phyloP scores from a whole-genome alignment of 768 basidiomycete species.

The Hebeloma cylindrosporum region DNA sequence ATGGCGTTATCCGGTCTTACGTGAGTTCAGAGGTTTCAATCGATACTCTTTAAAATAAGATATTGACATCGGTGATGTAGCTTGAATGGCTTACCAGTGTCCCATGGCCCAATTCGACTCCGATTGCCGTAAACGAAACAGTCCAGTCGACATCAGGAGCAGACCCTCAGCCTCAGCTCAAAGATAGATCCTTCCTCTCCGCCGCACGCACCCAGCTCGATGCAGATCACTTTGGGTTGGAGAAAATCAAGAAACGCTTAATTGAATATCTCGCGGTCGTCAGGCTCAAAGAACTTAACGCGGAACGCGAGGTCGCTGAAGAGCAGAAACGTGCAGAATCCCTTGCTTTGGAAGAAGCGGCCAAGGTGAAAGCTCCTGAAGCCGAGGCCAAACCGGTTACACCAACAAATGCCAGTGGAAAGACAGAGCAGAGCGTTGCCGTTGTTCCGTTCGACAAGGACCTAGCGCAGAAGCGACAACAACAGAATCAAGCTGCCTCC shows the following conservation, averaged over 20 bases:
- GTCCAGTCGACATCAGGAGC: not conserved
- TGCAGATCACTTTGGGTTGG: constrained; percentile 87
- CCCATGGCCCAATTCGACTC: constrained; percentile 72
- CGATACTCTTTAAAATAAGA: constrained; percentile 9
- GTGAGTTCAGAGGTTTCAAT: constrained; percentile 44
- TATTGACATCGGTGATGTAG: constrained; percentile 35
- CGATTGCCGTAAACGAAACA: constrained; percentile 18
- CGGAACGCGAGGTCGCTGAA: constrained; percentile 35
- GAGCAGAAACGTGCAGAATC: constrained; percentile 23
- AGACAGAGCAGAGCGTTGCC: constrained; percentile 24
- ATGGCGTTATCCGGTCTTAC: constrained; percentile 83
- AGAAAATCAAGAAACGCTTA: constrained; percentile 87
- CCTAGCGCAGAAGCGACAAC: constrained; percentile 20
- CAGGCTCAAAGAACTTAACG: constrained; percentile 52
- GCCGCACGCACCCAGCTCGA: constrained; percentile 81
- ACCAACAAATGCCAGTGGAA: constrained; percentile 9
- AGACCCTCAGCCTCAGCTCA: constrained; percentile 29
- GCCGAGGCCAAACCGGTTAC: constrained; percentile 17
- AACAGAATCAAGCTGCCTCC: constrained; percentile 12
- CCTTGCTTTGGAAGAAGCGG: constrained; percentile 18
- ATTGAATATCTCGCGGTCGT: constrained; percentile 93
- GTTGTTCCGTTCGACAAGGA: constrained; percentile 30
- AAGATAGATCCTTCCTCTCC: constrained; percentile 59
- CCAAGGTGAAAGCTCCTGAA: constrained; percentile 21
- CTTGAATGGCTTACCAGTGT: constrained; percentile 87